Conservation (phyloP, 371 early-diverging fungal species). For the Dinochytrium kinnereticum region DNA sequence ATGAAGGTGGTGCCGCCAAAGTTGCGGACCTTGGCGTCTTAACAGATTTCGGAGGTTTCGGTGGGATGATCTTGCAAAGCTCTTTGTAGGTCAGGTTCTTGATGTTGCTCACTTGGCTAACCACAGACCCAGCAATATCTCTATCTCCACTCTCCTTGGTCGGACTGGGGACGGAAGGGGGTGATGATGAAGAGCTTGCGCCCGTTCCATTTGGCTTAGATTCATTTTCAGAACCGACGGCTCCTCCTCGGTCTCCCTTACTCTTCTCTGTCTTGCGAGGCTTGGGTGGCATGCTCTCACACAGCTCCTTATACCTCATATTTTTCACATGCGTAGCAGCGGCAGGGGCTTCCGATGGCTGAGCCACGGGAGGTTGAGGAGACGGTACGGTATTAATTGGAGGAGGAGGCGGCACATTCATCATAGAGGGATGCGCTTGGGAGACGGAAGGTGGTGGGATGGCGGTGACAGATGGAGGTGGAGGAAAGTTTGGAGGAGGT, state of each 20-base stretch:
- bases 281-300: background rate
- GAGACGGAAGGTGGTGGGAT: background rate
- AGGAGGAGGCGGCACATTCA: too few species aligned
- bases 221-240: too few species aligned
- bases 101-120: too few species aligned
- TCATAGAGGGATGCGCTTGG: too few species aligned
- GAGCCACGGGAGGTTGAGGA: background rate
- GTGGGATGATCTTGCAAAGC: background rate
- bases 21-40: background rate
- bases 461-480: background rate
- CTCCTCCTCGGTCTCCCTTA: too few species aligned
- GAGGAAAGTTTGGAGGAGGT: background rate
- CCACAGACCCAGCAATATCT: too few species aligned
- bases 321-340: background rate
- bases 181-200: too few species aligned
- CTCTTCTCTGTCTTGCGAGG: too few species aligned
- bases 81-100: background rate
- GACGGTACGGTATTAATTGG: background rate
- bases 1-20: background rate
- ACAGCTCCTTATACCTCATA: background rate
- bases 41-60: background rate
- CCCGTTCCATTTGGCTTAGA: too few species aligned
- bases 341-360: background rate
- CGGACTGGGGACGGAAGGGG: too few species aligned
- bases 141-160: too few species aligned